These are phyloP conservation scores for Kalmusia sp. DNA, from an alignment of 2,329 filamentous ascomycete genomes.

Conservation along the genomic window DNA sequence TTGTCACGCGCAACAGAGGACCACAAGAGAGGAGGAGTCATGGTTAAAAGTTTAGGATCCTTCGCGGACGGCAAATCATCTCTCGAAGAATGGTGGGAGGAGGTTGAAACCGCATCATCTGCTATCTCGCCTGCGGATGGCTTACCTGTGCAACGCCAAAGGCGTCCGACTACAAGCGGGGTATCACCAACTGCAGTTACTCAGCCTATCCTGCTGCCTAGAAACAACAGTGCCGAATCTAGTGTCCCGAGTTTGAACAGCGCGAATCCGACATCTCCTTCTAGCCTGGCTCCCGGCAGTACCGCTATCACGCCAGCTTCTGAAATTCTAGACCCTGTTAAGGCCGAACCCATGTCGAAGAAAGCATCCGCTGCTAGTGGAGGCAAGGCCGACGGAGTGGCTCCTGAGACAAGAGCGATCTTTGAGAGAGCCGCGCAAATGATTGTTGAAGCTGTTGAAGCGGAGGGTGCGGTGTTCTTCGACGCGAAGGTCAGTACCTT, in stretches of 20 bases:
- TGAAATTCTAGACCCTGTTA: constrained; percentile 24
- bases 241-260: constrained; percentile 26
- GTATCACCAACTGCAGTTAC: constrained; percentile 7
- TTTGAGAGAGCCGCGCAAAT: constrained; percentile 47
- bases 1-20: constrained; percentile 60
- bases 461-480: constrained; percentile 47
- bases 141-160: constrained; percentile 24
- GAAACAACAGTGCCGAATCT: constrained; percentile 29
- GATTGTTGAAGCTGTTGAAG: constrained; percentile 47
- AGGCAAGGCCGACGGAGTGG: constrained; percentile 28
- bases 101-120: constrained; percentile 23
- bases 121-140: constrained; percentile 19
- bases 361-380: constrained; percentile 30
- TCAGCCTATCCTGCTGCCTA: constrained; percentile 22
- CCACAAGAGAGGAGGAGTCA: constrained; percentile 61
- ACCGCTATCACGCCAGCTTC: constrained; percentile 28
- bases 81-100: constrained; percentile 44
- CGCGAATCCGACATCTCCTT: constrained; percentile 23
- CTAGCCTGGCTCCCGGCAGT: constrained; percentile 25
- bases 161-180: constrained; percentile 23
- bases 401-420: constrained; percentile 41
- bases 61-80: constrained; percentile 46
- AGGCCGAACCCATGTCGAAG: constrained; percentile 27
- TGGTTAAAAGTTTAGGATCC: constrained; percentile 53
- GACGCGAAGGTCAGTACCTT: constrained; percentile 48